These are phyloP conservation scores for Hymenoscyphus salicellus DNA, from an alignment of 2,329 filamentous ascomycete species.

Conservation along the genomic window DNA sequence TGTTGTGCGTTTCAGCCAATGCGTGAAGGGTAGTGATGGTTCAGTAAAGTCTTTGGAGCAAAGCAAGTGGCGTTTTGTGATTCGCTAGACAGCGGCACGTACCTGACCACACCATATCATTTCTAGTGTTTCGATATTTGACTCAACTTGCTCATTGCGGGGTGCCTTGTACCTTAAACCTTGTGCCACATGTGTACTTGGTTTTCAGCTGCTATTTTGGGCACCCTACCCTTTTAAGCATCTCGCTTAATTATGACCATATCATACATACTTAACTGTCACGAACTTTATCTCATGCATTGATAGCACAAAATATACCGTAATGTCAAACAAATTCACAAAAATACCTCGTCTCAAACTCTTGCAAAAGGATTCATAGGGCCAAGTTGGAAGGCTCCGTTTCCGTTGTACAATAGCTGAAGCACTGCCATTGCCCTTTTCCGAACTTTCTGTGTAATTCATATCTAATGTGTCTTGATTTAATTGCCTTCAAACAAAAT, in stretches of 20 bases:
- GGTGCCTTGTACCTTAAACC: background rate
- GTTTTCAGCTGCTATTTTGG: background rate
- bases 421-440: too few relatives aligned
- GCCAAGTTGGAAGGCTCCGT: too few relatives aligned
- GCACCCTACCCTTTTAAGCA: background rate
- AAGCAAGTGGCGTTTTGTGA: background rate
- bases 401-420: too few relatives aligned
- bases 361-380: too few relatives aligned
- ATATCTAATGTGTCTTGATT: too few relatives aligned
- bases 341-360: too few relatives aligned
- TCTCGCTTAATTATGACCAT: background rate
- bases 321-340: background rate
- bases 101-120: background rate
- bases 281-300: background rate
- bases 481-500: background rate
- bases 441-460: too few relatives aligned
- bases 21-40: background rate
- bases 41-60: background rate
- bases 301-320: background rate
- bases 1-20: background rate
- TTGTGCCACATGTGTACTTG: background rate
- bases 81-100: background rate
- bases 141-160: background rate
- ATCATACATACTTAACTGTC: background rate
- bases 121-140: background rate